phyloP scores from a whole-genome alignment of 1,284 basidiomycete species.

The Naganishia sp. region DNA sequence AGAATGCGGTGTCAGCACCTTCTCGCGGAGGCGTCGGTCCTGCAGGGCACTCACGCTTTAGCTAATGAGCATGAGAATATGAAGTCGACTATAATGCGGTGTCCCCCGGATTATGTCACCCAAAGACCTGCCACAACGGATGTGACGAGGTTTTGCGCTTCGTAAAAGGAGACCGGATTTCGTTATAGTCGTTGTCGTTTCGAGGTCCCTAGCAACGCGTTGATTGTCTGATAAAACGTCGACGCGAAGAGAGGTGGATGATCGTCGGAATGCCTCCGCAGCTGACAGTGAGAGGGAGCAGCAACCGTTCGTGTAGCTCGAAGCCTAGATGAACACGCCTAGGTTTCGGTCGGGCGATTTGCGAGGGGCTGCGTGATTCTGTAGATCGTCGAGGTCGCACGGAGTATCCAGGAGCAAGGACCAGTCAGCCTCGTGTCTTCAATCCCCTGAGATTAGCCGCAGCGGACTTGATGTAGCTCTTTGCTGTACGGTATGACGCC shows the following conservation, averaged over 20 bases:
- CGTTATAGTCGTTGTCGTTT: too few relatives aligned
- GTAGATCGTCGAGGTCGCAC: slow-evolving; percentile 16
- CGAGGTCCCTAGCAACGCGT: too few relatives aligned
- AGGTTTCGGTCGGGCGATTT: too few relatives aligned
- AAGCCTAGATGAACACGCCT: too few relatives aligned
- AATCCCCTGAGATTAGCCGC: too few relatives aligned
- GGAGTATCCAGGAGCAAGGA: slow-evolving; percentile 4
- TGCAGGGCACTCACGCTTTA: background rate
- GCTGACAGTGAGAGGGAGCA: background rate
- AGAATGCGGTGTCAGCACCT: background rate
- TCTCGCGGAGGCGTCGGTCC: background rate
- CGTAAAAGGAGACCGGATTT: too few relatives aligned
- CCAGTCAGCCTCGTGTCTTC: too few relatives aligned
- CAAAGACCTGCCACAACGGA: too few relatives aligned
- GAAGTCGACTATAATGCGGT: background rate
- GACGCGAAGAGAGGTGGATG: background rate
- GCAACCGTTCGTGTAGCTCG: background rate
- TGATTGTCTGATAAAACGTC: too few relatives aligned
- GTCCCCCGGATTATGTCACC: too few relatives aligned
- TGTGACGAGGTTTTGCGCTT: too few relatives aligned
- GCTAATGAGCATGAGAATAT: background rate
- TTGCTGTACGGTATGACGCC: slow-evolving; percentile 4
- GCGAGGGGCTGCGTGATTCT: background rate
- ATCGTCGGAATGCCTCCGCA: background rate
- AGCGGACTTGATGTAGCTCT: background rate